Percentiles rank a stretch among this genome's conserved stretches.
phyloP scores from a whole-genome alignment of 2,329 filamentous ascomycete species.

The Chaetomium olivaceum region DNA sequence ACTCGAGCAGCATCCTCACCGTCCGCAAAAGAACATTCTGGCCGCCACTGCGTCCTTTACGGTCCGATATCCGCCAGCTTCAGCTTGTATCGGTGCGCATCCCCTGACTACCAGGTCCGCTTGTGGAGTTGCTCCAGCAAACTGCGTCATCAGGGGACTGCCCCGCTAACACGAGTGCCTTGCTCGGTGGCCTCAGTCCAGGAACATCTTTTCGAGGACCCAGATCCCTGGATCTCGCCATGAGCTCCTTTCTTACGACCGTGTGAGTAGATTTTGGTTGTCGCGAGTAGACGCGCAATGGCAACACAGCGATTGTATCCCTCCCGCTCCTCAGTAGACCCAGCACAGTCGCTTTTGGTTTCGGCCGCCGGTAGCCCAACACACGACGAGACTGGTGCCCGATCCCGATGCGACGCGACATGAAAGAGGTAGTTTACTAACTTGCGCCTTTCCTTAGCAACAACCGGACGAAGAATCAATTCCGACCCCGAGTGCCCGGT shows the following conservation, averaged over 20 bases:
- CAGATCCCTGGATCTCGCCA: constrained; percentile 39
- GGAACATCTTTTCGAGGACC: constrained; percentile 24
- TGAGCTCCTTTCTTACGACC: constrained; percentile 80
- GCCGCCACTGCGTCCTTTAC: background rate
- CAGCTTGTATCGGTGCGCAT: constrained; percentile 23
- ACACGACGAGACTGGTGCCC: constrained; percentile 2
- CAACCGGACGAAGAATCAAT: constrained; percentile 84
- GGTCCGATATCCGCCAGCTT: constrained; percentile 16
- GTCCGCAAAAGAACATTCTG: background rate
- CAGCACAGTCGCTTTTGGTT: constrained; percentile 29
- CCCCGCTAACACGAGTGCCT: constrained; percentile 30
- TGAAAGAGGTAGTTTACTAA: constrained; percentile 17
- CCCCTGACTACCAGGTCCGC: background rate
- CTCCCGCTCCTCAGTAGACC: constrained; percentile 34
- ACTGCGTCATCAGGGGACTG: constrained; percentile 28
- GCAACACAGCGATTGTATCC: constrained; percentile 21
- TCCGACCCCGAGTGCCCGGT: constrained; percentile 80
- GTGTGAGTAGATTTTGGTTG: constrained; percentile 60
- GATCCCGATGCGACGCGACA: background rate
- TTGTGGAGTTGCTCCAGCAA: constrained; percentile 22
- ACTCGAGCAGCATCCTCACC: background rate
- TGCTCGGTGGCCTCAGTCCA: constrained; percentile 24
- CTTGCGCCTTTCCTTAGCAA: constrained; percentile 56
- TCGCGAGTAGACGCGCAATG: constrained; percentile 14
- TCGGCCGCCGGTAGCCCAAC: constrained; percentile 5